A percentile compares a stretch with the other conserved stretches of the same genome.
These are phyloP conservation scores for Mycena floridula DNA, from an alignment of 768 basidiomycete species.

Conservation along the genomic window DNA sequence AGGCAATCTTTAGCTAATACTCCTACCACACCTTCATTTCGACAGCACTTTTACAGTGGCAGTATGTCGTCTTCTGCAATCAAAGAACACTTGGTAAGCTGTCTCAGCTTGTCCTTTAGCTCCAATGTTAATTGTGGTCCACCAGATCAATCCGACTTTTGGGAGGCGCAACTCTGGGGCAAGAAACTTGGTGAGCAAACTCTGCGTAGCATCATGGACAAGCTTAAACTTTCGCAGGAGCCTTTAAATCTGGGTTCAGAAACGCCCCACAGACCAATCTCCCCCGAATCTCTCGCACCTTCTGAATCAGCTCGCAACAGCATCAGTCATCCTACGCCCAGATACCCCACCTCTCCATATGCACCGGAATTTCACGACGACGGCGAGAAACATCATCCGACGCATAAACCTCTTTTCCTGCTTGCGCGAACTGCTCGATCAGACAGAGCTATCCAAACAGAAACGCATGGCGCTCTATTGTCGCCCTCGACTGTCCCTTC, in stretches of 20 bases:
- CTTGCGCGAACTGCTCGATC: slow-evolving; percentile 57
- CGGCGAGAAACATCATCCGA: slow-evolving; percentile 30
- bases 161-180: too few species aligned
- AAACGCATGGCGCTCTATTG: slow-evolving; percentile 25
- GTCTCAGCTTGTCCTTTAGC: too few species aligned
- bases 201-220: too few species aligned
- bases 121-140: too few species aligned
- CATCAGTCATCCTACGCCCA: slow-evolving; percentile 12
- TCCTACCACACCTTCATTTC: slow-evolving; percentile 27
- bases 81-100: too few species aligned
- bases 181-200: too few species aligned
- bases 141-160: too few species aligned
- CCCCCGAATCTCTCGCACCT: slow-evolving; percentile 28
- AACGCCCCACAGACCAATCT: slow-evolving; percentile 40
- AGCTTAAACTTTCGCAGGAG: too few species aligned
- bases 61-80: slow-evolving; percentile 45
- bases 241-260: too few species aligned
- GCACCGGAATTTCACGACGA: slow-evolving; percentile 41
- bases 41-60: slow-evolving; percentile 32
- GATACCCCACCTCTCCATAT: slow-evolving; percentile 22
- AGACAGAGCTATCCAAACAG: slow-evolving; percentile 71
- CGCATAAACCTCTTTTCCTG: slow-evolving; percentile 41
- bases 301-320: slow-evolving; percentile 11
- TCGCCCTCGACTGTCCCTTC: slow-evolving; percentile 28
- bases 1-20: slow-evolving; percentile 27